Evolutionary conservation across 2,329 filamentous ascomycete species (phyloP).

Genomic region (Phyllosticta citrichinensis): DNA sequence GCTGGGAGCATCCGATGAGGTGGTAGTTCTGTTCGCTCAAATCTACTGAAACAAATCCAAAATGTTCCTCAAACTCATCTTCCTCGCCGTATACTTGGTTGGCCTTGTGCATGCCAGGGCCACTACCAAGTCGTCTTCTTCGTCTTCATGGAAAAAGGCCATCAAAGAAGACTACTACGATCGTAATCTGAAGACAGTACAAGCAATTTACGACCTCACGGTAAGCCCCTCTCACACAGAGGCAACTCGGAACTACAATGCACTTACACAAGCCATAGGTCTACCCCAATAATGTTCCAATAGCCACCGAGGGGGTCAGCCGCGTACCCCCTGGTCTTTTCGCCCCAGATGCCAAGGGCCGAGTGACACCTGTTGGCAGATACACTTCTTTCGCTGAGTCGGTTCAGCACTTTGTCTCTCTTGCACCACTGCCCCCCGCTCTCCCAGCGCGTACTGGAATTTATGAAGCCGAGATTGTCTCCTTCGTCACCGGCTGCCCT

Average conservation of each 20-base stretch:
- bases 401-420: constrained; percentile 37
- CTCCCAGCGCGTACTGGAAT: constrained; percentile 17
- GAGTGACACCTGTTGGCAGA: constrained; percentile 34
- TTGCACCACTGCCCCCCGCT: constrained; percentile 27
- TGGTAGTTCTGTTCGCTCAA: background rate
- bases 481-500: constrained; percentile 26
- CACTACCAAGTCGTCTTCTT: background rate
- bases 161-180: constrained; percentile 3
- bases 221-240: constrained; percentile 12
- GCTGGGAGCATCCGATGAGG: background rate
- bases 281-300: constrained; percentile 29
- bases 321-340: constrained; percentile 32
- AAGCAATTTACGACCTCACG: constrained; percentile 32
- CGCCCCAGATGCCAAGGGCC: constrained; percentile 27
- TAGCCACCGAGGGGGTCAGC: constrained; percentile 26
- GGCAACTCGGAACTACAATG: background rate
- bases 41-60: background rate
- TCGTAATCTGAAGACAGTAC: constrained; percentile 30
- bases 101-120: background rate
- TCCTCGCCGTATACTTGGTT: background rate
- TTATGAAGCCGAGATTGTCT: constrained; percentile 16
- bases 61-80: background rate
- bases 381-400: constrained; percentile 34
- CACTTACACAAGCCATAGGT: background rate
- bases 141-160: background rate